A percentile compares a stretch with the other conserved stretches of the same genome.
Conservation (phyloP, 176 grass and related monocot genomes). For the Phyllostachys edulis region DNA sequence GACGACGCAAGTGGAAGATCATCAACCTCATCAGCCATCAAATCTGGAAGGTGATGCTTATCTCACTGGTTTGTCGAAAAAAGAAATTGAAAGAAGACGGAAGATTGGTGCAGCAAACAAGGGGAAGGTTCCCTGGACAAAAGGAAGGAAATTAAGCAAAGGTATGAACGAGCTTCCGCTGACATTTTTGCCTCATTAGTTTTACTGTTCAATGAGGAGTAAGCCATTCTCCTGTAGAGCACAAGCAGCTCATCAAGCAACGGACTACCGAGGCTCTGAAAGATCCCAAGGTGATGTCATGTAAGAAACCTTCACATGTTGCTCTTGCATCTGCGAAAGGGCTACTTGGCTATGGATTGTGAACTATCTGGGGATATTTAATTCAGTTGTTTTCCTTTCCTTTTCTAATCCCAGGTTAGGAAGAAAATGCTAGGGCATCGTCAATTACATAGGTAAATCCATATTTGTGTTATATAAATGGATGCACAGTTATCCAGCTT, state of each 20-base stretch:
- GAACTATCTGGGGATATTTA: slow-evolving; percentile 3
- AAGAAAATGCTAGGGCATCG: slow-evolving; percentile 69
- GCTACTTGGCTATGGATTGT: slow-evolving; percentile 25
- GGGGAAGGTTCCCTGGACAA: slow-evolving; percentile 74
- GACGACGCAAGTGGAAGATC: not conserved
- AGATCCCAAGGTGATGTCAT: slow-evolving; percentile 98
- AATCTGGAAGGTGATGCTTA: not conserved
- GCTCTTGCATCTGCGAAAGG: not conserved
- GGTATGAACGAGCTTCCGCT: slow-evolving; percentile 34
- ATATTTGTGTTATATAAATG: slow-evolving; percentile 14
- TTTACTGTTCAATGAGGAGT: slow-evolving; percentile 3
- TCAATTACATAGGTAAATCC: slow-evolving; percentile 61
- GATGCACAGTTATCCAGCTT: not conserved
- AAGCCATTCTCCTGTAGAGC: not conserved
- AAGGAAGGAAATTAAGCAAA: slow-evolving; percentile 62
- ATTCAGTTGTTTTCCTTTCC: not conserved
- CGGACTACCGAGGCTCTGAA: slow-evolving; percentile 64
- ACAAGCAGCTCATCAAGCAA: not conserved
- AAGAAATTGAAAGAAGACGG: slow-evolving; percentile 71
- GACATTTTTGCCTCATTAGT: not conserved
- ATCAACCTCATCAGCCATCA: not conserved
- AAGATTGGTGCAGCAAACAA: slow-evolving; percentile 85
- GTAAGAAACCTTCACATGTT: slow-evolving; percentile 56
- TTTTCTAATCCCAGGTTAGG: slow-evolving; percentile 60
- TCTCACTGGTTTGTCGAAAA: slow-evolving; percentile 26